A percentile compares a stretch with the other conserved stretches of the same genome.
Conservation (phyloP, 805 yeast genomes). For the Metschnikowia similis region DNA sequence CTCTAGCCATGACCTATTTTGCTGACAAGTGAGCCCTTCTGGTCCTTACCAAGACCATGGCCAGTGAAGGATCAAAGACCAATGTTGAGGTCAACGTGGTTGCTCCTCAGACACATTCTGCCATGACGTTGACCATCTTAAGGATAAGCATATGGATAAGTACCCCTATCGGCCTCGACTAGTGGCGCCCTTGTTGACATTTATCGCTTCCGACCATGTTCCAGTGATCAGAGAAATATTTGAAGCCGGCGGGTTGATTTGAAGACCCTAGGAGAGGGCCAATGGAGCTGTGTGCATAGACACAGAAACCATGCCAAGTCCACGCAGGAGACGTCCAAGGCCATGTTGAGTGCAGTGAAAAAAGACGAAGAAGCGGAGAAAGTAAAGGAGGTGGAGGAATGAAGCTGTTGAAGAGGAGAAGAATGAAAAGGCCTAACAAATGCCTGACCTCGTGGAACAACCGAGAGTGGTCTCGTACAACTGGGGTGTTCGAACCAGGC, state of each 20-base stretch:
- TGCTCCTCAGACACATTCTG: slow-evolving; percentile 98
- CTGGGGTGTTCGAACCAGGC: slow-evolving; percentile 81
- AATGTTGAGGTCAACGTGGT: slow-evolving; percentile 75
- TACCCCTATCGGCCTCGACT: slow-evolving; percentile 81
- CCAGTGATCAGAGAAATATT: slow-evolving; percentile 72
- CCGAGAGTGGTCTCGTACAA: slow-evolving; percentile 80
- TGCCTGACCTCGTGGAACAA: slow-evolving; percentile 52
- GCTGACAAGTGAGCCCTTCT: slow-evolving; percentile 88
- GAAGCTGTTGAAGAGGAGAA: slow-evolving; percentile 39
- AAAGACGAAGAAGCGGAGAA: slow-evolving; percentile 39
- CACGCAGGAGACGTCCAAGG: slow-evolving; percentile 76
- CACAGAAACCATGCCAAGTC: slow-evolving; percentile 45
- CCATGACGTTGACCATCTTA: slow-evolving; percentile 89
- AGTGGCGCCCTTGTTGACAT: slow-evolving; percentile 88
- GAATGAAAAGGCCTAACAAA: slow-evolving; percentile 30
- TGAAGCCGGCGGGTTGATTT: slow-evolving; percentile 96
- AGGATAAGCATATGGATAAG: slow-evolving; percentile 60
- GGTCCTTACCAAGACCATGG: slow-evolving; percentile 83
- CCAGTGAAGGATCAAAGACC: slow-evolving; percentile 81
- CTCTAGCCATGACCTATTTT: no score
- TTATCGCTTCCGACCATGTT: slow-evolving; percentile 69
- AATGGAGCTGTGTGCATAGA: slow-evolving; percentile 71
- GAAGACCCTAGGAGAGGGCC: slow-evolving; percentile 91
- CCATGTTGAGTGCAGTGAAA: slow-evolving; percentile 63
- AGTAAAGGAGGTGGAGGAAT: slow-evolving; percentile 8